phyloP scores from a whole-genome alignment of 768 basidiomycete genomes.

The Kwoniella botswanensis region DNA sequence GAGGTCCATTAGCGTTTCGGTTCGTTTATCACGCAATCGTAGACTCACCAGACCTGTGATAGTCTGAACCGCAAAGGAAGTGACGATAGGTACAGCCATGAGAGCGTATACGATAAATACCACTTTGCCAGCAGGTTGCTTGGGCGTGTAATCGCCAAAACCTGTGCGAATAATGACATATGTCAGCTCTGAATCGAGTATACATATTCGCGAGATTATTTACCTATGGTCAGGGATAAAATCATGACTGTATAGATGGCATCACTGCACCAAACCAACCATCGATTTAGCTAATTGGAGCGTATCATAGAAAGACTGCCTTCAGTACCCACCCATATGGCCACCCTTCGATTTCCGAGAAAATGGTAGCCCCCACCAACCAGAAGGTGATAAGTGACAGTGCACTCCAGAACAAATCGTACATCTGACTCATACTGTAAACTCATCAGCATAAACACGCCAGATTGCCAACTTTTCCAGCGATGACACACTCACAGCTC shows the following conservation, averaged over 20 bases:
- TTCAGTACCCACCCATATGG: slow-evolving; percentile 34
- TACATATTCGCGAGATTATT: neutral
- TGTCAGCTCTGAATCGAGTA: neutral
- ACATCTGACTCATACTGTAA: slow-evolving; percentile 45
- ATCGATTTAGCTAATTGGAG: neutral
- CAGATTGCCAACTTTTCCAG: neutral
- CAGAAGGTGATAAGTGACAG: slow-evolving; percentile 54
- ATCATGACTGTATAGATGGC: slow-evolving; percentile 54
- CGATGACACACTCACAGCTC: slow-evolving; percentile 40
- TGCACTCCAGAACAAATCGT: slow-evolving; percentile 51
- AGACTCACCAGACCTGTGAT: slow-evolving; percentile 48
- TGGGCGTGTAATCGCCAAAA: slow-evolving; percentile 55
- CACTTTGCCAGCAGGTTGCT: slow-evolving; percentile 46
- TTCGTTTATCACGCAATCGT: neutral
- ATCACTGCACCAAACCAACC: slow-evolving; percentile 22
- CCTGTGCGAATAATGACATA: slow-evolving; percentile 32
- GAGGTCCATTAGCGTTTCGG: slow-evolving; percentile 7
- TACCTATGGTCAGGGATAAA: slow-evolving; percentile 42
- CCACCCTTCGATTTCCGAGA: slow-evolving; percentile 57
- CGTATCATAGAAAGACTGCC: too few relatives aligned
- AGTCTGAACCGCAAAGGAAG: slow-evolving; percentile 56
- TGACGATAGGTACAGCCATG: slow-evolving; percentile 57
- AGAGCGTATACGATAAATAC: slow-evolving; percentile 56
- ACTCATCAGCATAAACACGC: slow-evolving; percentile 1
- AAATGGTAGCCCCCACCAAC: slow-evolving; percentile 56